A percentile compares a stretch with the other conserved stretches of the same genome.
These are phyloP conservation scores for Epichloe gansuensis DNA, from an alignment of 2,329 filamentous ascomycete genomes.

Conservation along the genomic window DNA sequence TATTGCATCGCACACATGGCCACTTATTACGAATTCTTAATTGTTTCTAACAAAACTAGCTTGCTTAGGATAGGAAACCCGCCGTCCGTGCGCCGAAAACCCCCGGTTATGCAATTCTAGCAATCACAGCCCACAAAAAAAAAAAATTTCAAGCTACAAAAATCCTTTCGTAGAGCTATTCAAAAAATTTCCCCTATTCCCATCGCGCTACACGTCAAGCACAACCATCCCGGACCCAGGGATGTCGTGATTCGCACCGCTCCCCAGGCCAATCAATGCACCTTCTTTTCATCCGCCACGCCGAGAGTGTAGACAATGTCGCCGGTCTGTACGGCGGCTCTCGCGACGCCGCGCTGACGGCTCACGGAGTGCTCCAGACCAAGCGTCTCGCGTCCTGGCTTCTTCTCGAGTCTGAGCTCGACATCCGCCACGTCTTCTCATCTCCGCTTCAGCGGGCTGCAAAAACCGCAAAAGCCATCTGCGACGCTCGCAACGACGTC, in stretches of 20 bases:
- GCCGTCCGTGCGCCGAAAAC: no score
- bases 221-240: not conserved
- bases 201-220: not conserved
- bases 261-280: slow-evolving; percentile 19
- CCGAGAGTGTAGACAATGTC: slow-evolving; percentile 83
- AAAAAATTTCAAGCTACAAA: not conserved
- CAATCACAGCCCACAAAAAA: not conserved
- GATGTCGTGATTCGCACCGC: not conserved
- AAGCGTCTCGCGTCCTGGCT: slow-evolving; percentile 50
- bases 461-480: slow-evolving; percentile 56
- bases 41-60: no score
- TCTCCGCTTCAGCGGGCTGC: slow-evolving; percentile 65
- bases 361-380: slow-evolving; percentile 72
- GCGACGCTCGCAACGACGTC: slow-evolving; percentile 35
- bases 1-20: no score
- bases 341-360: slow-evolving; percentile 68
- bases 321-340: slow-evolving; percentile 65
- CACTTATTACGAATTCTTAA: no score
- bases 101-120: slow-evolving; percentile 1
- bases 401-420: slow-evolving; percentile 28
- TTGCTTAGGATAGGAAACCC: no score
- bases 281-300: slow-evolving; percentile 71
- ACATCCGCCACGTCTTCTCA: slow-evolving; percentile 55
- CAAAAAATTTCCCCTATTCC: not conserved
- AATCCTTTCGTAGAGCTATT: not conserved